A percentile compares a stretch with the other conserved stretches of the same genome.
Conservation (phyloP, 192 early-diverging fungal genomes). For the Coemansia sp. region DNA sequence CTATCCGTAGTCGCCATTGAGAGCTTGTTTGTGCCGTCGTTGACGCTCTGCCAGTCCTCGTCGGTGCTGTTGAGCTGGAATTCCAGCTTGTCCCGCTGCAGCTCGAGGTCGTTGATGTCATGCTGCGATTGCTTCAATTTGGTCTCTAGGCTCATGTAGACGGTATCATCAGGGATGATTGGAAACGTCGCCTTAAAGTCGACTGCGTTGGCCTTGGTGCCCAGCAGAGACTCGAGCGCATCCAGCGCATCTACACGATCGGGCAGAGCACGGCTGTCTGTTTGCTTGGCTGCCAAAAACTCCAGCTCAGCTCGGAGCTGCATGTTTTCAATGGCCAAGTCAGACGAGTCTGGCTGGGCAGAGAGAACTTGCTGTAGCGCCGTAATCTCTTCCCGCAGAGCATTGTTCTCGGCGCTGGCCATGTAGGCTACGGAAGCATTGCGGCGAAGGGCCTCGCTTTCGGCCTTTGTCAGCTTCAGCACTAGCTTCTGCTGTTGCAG, state of each 20-base stretch:
- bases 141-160: conserved; percentile 35
- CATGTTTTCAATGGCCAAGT: conserved; percentile 44
- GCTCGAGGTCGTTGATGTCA: conserved; percentile 40
- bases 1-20: conserved; percentile 10
- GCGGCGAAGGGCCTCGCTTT: conserved; percentile 28
- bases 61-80: conserved; percentile 52
- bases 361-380: conserved; percentile 30
- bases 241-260: conserved; percentile 17
- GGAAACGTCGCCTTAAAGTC: conserved; percentile 27
- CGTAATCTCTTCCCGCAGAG: conserved; percentile 45
- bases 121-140: conserved; percentile 35
- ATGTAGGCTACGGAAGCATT: conserved; percentile 15
- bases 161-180: conserved; percentile 45
- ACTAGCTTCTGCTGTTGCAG: conserved; percentile 44
- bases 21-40: conserved; percentile 29
- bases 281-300: background rate
- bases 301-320: conserved; percentile 41
- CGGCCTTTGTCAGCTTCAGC: conserved; percentile 34
- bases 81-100: conserved; percentile 46
- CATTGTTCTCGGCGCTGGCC: conserved; percentile 36
- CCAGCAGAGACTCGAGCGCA: conserved; percentile 23
- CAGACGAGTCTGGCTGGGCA: conserved; percentile 38
- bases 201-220: conserved; percentile 8
- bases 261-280: conserved; percentile 5
- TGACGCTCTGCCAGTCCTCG: conserved; percentile 50